Conservation (phyloP, 163 green algal genomes). For the Smithsoniella earleae region DNA sequence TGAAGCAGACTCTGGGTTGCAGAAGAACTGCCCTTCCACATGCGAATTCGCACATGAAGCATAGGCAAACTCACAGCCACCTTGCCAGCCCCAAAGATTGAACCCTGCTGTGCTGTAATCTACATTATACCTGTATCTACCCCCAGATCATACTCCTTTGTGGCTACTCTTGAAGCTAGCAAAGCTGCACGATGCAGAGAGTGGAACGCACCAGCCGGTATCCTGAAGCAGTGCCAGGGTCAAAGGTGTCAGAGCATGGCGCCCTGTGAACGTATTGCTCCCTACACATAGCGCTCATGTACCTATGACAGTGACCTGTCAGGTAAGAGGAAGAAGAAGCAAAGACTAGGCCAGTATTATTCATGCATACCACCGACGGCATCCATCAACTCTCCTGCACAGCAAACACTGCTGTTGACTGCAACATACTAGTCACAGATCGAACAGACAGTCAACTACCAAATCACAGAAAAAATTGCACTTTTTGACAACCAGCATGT, state of each 20-base stretch:
- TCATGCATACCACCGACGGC: slow-evolving; percentile 21
- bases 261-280: slow-evolving; percentile 10
- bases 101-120: slow-evolving; percentile 20
- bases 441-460: no score
- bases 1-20: neutral
- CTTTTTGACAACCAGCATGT: no score
- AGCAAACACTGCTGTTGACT: neutral
- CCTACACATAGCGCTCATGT: no score
- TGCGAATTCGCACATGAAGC: neutral
- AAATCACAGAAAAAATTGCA: no score
- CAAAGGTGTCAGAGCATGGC: neutral
- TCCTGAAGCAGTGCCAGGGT: slow-evolving; percentile 21
- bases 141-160: no score
- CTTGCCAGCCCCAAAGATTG: slow-evolving; percentile 14
- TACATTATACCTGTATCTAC: slow-evolving; percentile 12
- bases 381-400: slow-evolving; percentile 28
- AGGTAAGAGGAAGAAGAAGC: no score
- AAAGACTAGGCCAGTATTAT: no score
- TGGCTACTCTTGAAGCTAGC: no score
- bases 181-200: no score
- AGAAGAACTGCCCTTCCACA: slow-evolving; percentile 4
- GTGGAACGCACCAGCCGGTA: slow-evolving; percentile 10
- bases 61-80: slow-evolving; percentile 15
- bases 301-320: no score
- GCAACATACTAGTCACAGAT: no score